Evolutionary conservation across 345 rosid genomes (phyloP).

Genomic region (Xanthoceras sorbifolium): DNA sequence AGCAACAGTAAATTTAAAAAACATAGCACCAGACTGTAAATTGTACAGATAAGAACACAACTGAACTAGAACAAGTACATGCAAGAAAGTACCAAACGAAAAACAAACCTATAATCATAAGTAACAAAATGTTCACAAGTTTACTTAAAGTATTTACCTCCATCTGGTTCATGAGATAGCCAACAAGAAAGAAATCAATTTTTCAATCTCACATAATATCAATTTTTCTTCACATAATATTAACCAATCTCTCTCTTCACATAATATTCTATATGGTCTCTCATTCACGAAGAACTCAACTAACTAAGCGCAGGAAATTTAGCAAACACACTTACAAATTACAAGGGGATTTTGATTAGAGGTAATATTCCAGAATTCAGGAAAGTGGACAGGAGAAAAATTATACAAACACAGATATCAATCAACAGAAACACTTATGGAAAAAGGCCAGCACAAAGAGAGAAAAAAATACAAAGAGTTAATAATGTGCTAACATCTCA

Average conservation of each 20-base stretch:
- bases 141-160: neutral
- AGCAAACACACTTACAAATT: neutral
- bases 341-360: neutral
- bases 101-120: neutral
- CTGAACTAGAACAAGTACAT: neutral
- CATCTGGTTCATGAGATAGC: neutral
- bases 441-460: too few relatives aligned
- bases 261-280: neutral
- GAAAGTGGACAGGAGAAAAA: too few relatives aligned
- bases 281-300: neutral
- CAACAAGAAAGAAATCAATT: neutral
- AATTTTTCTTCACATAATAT: too few relatives aligned
- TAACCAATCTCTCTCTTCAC: too few relatives aligned
- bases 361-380: too few relatives aligned
- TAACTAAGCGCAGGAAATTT: neutral
- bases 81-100: neutral
- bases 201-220: too few relatives aligned
- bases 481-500: too few relatives aligned
- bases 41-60: neutral
- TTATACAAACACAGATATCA: too few relatives aligned
- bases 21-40: neutral
- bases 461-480: too few relatives aligned
- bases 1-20: neutral
- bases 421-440: too few relatives aligned
- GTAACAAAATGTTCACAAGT: neutral